Percentiles rank a stretch among this genome's conserved stretches.
These are phyloP conservation scores for Grosmannia serpens DNA, from an alignment of 2,329 filamentous ascomycete species.

Conservation along the genomic window DNA sequence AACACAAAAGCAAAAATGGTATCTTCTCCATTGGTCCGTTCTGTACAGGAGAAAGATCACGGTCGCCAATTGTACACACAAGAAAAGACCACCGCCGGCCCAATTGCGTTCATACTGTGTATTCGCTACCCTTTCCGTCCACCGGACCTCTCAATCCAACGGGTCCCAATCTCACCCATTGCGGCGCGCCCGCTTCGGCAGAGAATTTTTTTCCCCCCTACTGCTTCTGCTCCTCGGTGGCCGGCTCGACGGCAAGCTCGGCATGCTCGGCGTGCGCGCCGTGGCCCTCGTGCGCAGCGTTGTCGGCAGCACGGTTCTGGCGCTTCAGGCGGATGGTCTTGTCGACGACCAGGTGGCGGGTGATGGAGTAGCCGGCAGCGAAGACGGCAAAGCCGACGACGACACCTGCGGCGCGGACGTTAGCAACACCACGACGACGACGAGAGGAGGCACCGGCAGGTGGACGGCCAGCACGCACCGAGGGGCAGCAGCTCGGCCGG, in stretches of 20 bases:
- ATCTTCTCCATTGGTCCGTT: neutral
- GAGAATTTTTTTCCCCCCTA: constrained; percentile 4
- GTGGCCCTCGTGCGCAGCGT: constrained; percentile 25
- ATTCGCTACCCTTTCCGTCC: neutral
- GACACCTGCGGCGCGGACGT: constrained; percentile 45
- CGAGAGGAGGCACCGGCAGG: constrained; percentile 6
- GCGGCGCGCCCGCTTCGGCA: too few species aligned
- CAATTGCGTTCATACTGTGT: neutral
- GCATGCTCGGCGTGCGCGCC: neutral
- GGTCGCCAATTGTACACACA: too few species aligned
- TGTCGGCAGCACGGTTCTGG: constrained; percentile 43
- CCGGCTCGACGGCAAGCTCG: constrained; percentile 5
- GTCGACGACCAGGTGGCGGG: constrained; percentile 75
- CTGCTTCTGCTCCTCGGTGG: constrained; percentile 1
- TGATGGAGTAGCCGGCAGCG: constrained; percentile 72
- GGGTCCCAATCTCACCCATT: neutral
- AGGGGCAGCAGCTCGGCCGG: constrained; percentile 91
- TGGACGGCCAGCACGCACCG: constrained; percentile 46
- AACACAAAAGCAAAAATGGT: neutral
- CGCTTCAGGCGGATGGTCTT: constrained; percentile 83
- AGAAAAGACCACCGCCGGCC: neutral
- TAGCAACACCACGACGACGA: neutral
- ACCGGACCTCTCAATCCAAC: neutral
- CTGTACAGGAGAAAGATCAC: neutral
- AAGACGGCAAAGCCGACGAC: constrained; percentile 77